Evolutionary conservation across 768 basidiomycete species (phyloP).

Genomic region (Boletus coccyginus): DNA sequence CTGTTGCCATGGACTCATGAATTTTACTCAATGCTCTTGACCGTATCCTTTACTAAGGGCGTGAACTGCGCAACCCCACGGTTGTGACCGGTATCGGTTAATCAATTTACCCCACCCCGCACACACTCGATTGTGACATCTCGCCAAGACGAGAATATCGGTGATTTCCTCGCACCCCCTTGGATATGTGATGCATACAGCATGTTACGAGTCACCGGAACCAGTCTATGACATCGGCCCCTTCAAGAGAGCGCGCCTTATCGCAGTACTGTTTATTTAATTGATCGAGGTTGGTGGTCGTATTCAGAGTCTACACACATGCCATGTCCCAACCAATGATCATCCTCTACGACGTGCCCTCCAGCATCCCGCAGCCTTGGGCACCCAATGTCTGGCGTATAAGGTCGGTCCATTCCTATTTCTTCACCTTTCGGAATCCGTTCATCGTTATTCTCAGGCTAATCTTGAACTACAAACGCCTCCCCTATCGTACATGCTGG

Average conservation of each 20-base stretch:
- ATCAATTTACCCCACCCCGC: neutral
- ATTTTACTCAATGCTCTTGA: neutral
- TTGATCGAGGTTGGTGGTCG: neutral
- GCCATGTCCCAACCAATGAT: constrained; percentile 51
- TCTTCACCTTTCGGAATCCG: neutral
- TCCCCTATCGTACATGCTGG: constrained; percentile 69
- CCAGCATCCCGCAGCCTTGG: constrained; percentile 64
- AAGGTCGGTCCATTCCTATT: constrained; percentile 39
- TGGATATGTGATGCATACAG: constrained; percentile 9
- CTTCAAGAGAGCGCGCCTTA: neutral
- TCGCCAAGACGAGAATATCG: constrained; percentile 11
- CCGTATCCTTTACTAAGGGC: neutral
- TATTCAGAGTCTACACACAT: neutral
- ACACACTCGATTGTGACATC: neutral
- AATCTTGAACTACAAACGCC: constrained; percentile 73
- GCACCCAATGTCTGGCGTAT: constrained; percentile 75
- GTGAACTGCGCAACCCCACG: neutral
- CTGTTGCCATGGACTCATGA: constrained; percentile 2
- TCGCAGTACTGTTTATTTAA: constrained; percentile 16
- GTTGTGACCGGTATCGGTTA: constrained; percentile 7
- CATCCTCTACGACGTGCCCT: constrained; percentile 65
- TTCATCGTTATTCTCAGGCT: constrained; percentile 42
- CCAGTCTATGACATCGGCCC: neutral
- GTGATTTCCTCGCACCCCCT: constrained; percentile 11
- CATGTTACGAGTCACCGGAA: neutral